These are phyloP conservation scores for Cardamine chenopodiifolia DNA, from an alignment of 345 rosid genomes.

Conservation along the genomic window DNA sequence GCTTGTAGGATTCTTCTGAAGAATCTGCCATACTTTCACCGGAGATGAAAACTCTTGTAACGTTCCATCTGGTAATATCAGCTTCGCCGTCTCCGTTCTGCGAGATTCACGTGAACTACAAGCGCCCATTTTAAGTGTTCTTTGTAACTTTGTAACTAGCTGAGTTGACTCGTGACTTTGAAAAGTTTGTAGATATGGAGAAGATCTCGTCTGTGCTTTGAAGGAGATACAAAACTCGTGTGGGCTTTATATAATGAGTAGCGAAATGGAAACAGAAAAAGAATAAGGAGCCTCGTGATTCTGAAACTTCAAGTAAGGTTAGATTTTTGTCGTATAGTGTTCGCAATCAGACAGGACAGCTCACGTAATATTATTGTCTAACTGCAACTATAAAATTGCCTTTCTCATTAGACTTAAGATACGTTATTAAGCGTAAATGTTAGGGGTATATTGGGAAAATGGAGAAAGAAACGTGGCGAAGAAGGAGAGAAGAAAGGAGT, in stretches of 20 bases:
- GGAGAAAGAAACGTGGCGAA: slow-evolving; percentile 20
- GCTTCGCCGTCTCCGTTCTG: slow-evolving; percentile 75
- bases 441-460: background rate
- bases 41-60: slow-evolving; percentile 80
- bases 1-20: slow-evolving; percentile 57
- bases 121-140: slow-evolving; percentile 57
- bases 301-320: slow-evolving; percentile 34
- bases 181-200: slow-evolving; percentile 15
- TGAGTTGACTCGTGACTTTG: slow-evolving; percentile 21
- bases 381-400: background rate
- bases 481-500: slow-evolving; percentile 39
- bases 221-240: slow-evolving; percentile 22
- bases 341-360: slow-evolving; percentile 35
- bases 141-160: background rate
- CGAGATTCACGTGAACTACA: slow-evolving; percentile 77
- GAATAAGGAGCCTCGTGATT: slow-evolving; percentile 34
- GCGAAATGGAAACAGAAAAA: background rate
- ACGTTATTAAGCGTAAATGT: background rate
- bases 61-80: slow-evolving; percentile 74
- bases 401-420: background rate
- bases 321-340: slow-evolving; percentile 30
- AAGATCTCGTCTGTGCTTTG: slow-evolving; percentile 35
- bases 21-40: slow-evolving; percentile 72
- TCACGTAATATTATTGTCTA: slow-evolving; percentile 32
- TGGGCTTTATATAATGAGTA: slow-evolving; percentile 20